Evolutionary conservation across 148 eudicot genomes (phyloP), one percentile per base, ranked within the genome.

Genomic region (Nyssa sinensis): DNA sequence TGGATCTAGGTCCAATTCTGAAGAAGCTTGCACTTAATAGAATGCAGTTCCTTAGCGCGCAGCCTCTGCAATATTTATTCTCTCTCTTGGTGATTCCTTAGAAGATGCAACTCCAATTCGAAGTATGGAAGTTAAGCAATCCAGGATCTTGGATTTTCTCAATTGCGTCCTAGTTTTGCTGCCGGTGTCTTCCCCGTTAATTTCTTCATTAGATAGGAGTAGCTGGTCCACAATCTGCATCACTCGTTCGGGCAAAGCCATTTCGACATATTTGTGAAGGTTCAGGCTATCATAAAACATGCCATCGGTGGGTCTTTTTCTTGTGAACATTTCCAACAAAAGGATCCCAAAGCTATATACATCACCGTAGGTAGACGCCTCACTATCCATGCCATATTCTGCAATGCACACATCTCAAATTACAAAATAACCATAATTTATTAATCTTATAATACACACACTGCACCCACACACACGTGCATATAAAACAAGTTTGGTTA

Each of bases 261-360:
- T n/a, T n/a, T n/a, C n/a, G n/a, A n/a, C n/a, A n/a, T n/a, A n/a
- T 41, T 55, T 74, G 44, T 39, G 44, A 39, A 39, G 44, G 44
- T 39, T 39, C 11, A 39, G 11, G 7, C 44, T 12, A 39, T 39
- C 44, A 7, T 2, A 7, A 39, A 39, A 6, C 44, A 39, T 37
- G 44, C 44, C 11, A 39, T 39, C 77, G 23, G 70, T 67, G 6
- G 77, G 77, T 35, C 64, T 53, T 35, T 33, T 74, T 12, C 77
- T 64, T 32, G 63, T 55, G 57, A 74, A 74, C 62, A 74, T 66
- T 47, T 74, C 77, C 63, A 74, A 41, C 27, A 74, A 53, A 32
- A 74, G 64, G 14, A 66, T 74, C 35, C 77, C 77, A 16, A 31
- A 74, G 62, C 71, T 74, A 62, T 74, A 74, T 0, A 74, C 70